Evolutionary conservation across 352 stramenopile species (phyloP), one percentile per base, ranked within the genome.

Genomic region (Stramenopiles sp.): DNA sequence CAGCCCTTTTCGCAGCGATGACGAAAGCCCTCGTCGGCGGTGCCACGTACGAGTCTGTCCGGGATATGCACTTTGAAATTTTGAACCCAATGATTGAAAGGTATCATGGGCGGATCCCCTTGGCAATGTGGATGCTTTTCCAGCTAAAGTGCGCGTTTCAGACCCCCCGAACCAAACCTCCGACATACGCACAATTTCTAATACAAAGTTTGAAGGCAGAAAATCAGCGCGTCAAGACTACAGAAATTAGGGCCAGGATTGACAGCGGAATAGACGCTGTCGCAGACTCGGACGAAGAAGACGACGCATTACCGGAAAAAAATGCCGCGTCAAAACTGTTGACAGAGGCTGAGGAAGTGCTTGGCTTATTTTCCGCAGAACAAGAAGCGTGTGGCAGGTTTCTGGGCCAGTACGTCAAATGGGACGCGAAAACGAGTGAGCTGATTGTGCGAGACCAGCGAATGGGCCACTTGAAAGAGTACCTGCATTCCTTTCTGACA

Each of bases 151-250:
- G 55, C 55, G 55, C 55, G 55, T 71, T 71, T 71, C 55, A 71
- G 55, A 27, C 55, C 55, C 55, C 55, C 27, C 55, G 55, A 71
- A 71, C 55, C 55, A 71, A 71, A 71, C 55, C 55, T 27, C 55
- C 55, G 55, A 71, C 55, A 27, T 71, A 71, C 27, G 55, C 55
- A 71, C 55, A 71, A 27, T 71, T 71, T 71, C 55, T 71, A 71
- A 71, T 71, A 71, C 55, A 71, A 71, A 71, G 55, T 71, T 71
- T 71, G 55, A 71, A 71, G 55, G 55, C 55, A 71, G 55, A 71
- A 71, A 71, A 71, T 71, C 55, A 71, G 55, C 55, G 55, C 55
- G 55, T 71, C 55, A 27, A 71, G 55, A 71, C 55, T 27, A 71
- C 55, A 27, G 55, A 71, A 71, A 71, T 71, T 22, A 71, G 55